Base-by-base conservation (phyloP, 1,284 basidiomycete species). In the Trametes versicolor region DNA sequence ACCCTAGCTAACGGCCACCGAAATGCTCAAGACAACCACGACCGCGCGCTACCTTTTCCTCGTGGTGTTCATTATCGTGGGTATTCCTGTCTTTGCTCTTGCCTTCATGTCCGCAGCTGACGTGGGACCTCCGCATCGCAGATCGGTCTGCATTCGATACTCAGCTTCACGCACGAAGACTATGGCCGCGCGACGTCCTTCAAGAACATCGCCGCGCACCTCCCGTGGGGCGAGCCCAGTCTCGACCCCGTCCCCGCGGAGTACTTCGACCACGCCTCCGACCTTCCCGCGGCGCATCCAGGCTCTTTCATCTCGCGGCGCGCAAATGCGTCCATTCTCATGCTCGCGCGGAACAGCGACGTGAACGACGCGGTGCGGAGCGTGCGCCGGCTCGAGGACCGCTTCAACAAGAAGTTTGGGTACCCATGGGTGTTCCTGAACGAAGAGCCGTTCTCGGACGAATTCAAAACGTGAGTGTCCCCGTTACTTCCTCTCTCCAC, bases 391-490 rank as follows among this genome's bases (percentile, higher is more conserved):
- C 79, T 88, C 21, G 87, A 90, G 75, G 85, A 87, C 68, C 77
- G 85, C 55, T 90, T 93, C 78, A 94, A 94, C 75, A 81, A 82
- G 62, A 83, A 83, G 65, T 86, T 84, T 62, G 75, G 80, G 23
- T 93, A 94, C 71, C 90, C 91, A 4, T 93, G 89, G 77, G 87
- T 91, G 19, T 88, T 93, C 73, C 77, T 93, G 69, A 94, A 94
- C 73, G 91, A 93, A 64, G 85, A 87, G 65, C 80, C 81, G 1
- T 94, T 93, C 72, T 80, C 82, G 39, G 87, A 91, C n/a, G 87
- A 91, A 47, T 94, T 94, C 77, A 92, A 90, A 71, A 78, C 78
- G 85, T 76, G 63, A 58, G 77, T 73, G 25, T 60, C 17, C 32
- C 37, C 37, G 12, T n/a, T 43, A 13, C 32, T 21, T 43, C 48